Evolutionary conservation across 1,284 basidiomycete genomes (phyloP).

Genomic region (Heterobasidion irregulare): DNA sequence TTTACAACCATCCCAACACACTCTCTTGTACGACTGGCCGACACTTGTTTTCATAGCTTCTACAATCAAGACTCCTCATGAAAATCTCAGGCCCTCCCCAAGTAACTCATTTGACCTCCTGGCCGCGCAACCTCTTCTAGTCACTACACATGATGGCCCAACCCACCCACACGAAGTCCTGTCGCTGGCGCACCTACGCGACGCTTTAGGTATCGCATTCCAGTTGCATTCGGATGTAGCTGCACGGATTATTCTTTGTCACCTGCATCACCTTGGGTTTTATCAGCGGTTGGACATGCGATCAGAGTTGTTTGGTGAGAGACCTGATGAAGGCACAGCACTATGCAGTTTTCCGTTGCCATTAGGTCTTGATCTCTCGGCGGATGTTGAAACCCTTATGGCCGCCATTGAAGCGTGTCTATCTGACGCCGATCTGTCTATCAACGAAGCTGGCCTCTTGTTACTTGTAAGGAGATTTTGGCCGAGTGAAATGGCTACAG

Average conservation of each 20-base stretch:
- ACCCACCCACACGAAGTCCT: constrained; percentile 49
- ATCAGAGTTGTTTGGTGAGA: constrained; percentile 28
- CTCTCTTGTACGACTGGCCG: constrained; percentile 60
- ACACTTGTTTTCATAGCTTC: constrained; percentile 54
- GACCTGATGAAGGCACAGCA: constrained; percentile 19
- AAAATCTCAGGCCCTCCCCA: constrained; percentile 13
- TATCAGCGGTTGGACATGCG: constrained; percentile 37
- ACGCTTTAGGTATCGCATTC: constrained; percentile 55
- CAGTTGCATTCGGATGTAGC: constrained; percentile 43
- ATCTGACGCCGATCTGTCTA: constrained; percentile 58
- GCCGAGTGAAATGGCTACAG: constrained; percentile 64
- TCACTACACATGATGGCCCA: constrained; percentile 19
- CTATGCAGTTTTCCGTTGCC: constrained; percentile 60
- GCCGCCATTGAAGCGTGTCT: constrained; percentile 66
- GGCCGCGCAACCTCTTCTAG: constrained; percentile 20
- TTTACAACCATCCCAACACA: constrained; percentile 27
- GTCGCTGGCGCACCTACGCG: constrained; percentile 47
- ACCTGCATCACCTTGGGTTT: constrained; percentile 55
- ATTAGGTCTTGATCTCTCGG: constrained; percentile 60
- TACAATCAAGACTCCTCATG: constrained; percentile 41
- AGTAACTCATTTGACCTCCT: constrained; percentile 34
- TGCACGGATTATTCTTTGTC: constrained; percentile 45
- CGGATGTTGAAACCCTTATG: constrained; percentile 64
- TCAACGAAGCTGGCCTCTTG: constrained; percentile 67
- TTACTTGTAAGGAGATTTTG: constrained; percentile 58